These are phyloP conservation scores for Diaporthe sp. DNA, from an alignment of 2,329 filamentous ascomycete species.

Conservation along the genomic window DNA sequence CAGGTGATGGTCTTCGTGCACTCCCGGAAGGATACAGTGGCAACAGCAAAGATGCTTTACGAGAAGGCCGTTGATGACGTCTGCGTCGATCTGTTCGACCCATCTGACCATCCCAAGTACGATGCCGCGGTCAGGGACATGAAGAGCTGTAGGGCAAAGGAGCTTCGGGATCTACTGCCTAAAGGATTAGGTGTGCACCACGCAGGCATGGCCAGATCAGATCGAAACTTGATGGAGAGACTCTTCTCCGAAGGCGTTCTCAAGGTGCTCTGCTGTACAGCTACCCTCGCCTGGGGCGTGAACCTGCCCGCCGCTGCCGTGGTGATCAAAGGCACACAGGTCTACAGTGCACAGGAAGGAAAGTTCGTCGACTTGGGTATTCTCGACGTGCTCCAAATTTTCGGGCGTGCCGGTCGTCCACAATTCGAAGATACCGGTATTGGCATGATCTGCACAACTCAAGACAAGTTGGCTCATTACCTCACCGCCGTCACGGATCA, in stretches of 20 bases:
- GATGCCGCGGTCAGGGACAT: slow-evolving; percentile 86
- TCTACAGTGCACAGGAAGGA: slow-evolving; percentile 96
- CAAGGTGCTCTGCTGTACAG: slow-evolving; percentile 97
- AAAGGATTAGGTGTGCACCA: slow-evolving; percentile 97
- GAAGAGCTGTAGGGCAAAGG: slow-evolving; percentile 86
- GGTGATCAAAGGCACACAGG: slow-evolving; percentile 96
- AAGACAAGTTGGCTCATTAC: slow-evolving; percentile 94
- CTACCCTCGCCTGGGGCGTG: slow-evolving; percentile 98
- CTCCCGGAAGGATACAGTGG: slow-evolving; percentile 92
- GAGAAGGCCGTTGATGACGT: slow-evolving; percentile 88
- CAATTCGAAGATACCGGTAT: slow-evolving; percentile 98
- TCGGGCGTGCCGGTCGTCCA: slow-evolving; percentile 96
- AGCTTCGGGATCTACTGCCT: slow-evolving; percentile 88
- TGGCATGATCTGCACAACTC: slow-evolving; percentile 96
- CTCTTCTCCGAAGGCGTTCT: slow-evolving; percentile 93
- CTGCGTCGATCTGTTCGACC: slow-evolving; percentile 87
- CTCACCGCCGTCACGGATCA: slow-evolving; percentile 94
- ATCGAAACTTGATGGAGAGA: slow-evolving; percentile 95
- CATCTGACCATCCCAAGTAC: slow-evolving; percentile 82
- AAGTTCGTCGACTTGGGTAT: slow-evolving; percentile 98
- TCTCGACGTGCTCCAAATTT: slow-evolving; percentile 96
- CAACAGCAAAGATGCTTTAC: slow-evolving; percentile 86
- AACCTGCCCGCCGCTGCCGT: slow-evolving; percentile 97
- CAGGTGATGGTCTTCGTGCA: slow-evolving; percentile 99
- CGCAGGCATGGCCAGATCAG: slow-evolving; percentile 94